phyloP scores from a whole-genome alignment of 371 early-diverging fungal genomes.

The Umbelopsis sp. region DNA sequence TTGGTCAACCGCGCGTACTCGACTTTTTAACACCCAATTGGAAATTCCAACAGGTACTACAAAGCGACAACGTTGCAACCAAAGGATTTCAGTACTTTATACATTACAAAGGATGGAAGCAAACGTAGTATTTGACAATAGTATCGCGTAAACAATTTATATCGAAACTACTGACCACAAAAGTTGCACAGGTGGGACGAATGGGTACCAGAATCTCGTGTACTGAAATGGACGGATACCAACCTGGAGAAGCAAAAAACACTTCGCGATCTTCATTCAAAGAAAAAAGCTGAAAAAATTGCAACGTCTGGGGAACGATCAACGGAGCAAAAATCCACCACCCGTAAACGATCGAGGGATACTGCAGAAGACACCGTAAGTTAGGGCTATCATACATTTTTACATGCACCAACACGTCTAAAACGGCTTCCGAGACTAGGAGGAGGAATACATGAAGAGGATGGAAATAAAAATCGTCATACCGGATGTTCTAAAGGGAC shows the following conservation, averaged over 20 bases:
- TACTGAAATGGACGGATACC: constrained; percentile 81
- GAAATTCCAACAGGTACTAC: background rate
- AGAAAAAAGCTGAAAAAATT: constrained; percentile 16
- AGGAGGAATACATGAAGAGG: constrained; percentile 69
- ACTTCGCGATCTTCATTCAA: constrained; percentile 59
- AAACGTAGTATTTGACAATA: constrained; percentile 58
- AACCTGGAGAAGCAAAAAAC: constrained; percentile 83
- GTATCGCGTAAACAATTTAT: background rate
- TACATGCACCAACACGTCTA: background rate
- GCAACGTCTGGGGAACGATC: constrained; percentile 22
- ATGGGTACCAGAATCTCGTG: constrained; percentile 93
- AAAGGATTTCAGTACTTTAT: constrained; percentile 88
- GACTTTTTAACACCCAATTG: background rate
- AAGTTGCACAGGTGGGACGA: constrained; percentile 89
- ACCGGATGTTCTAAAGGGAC: constrained; percentile 85
- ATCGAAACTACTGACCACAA: background rate
- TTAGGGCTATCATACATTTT: constrained; percentile 11
- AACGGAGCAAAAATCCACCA: constrained; percentile 7
- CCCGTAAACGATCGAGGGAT: constrained; percentile 1
- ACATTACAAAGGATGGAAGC: constrained; percentile 98
- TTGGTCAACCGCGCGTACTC: background rate
- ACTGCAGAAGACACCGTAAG: constrained; percentile 25
- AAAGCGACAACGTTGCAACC: constrained; percentile 24
- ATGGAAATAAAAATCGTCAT: constrained; percentile 90
- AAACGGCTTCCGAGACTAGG: constrained; percentile 22